phyloP scores from a whole-genome alignment of 2,329 filamentous ascomycete species.

The Alternaria arbusti region DNA sequence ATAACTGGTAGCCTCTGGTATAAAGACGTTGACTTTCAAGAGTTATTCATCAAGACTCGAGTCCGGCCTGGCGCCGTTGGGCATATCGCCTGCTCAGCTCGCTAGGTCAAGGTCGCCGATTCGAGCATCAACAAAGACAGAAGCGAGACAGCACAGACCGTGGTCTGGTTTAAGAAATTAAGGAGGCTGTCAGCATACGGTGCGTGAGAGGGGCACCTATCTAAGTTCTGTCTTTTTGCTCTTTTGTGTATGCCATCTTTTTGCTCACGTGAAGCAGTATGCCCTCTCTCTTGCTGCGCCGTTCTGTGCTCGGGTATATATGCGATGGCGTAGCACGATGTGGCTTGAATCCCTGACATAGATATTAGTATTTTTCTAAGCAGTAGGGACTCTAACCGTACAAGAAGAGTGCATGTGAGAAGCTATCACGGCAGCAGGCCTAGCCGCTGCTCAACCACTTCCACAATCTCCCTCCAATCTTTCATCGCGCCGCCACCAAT shows the following conservation, averaged over 20 bases:
- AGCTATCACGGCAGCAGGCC: conserved; percentile 19
- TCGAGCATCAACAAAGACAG: not conserved
- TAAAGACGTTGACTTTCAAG: not conserved
- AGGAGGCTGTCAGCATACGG: conserved; percentile 2
- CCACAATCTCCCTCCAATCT: conserved; percentile 78
- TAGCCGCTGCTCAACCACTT: conserved; percentile 60
- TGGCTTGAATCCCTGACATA: not conserved
- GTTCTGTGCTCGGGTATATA: not conserved
- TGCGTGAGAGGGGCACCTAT: conserved; percentile 5
- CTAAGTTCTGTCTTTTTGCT: conserved; percentile 5
- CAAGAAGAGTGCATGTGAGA: not conserved
- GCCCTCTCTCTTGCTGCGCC: not conserved
- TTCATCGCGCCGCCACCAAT: conserved; percentile 82
- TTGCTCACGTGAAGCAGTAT: not conserved
- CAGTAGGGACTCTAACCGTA: not conserved
- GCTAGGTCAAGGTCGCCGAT: not conserved
- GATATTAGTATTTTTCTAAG: not conserved
- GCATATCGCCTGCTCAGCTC: not conserved
- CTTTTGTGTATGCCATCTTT: not conserved
- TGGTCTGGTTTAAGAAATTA: not conserved
- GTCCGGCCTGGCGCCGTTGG: not conserved
- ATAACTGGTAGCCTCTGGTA: not conserved
- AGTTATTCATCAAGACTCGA: not conserved
- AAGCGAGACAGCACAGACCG: conserved; percentile 7
- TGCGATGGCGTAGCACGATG: not conserved